Evolutionary conservation across 1,284 basidiomycete genomes (phyloP), one percentile per base, ranked within the genome.

Genomic region (Fomes fomentarius): DNA sequence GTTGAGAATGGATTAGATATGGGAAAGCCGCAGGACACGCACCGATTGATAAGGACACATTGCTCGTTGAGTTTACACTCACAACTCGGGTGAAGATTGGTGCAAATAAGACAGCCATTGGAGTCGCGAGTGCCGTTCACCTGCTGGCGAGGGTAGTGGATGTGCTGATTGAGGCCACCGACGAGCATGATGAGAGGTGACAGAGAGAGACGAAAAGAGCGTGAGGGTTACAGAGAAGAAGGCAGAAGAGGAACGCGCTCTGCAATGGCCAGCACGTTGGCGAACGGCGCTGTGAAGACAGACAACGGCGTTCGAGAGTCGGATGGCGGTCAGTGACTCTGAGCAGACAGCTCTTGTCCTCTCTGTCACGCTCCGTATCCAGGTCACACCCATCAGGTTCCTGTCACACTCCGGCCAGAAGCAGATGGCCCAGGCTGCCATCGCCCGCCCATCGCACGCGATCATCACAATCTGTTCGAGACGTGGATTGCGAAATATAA

Each of bases 41-140:
- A 87, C 89, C 79, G 79, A 65, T 75, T 79, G 57, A 83, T 83
- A 61, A 77, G 74, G 52, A 85, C 66, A 66, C 89, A 91, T 15
- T 74, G 71, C 70, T 89, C 70, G 65, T 76, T 73, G 12, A 77
- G 56, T 40, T 70, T 65, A 63, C 87, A 90, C 52, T 72, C 73
- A 69, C 88, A 89, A 37, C 63, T 60, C 0, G 81, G 76, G 4
- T 75, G 69, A 15, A 75, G 71, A 38, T 66, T 48, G 11, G 64
- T 57, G 58, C 75, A 77, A 19, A 57, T 43, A 49, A 68, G 53
- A 60, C 74, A 74, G 42, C 47, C 57, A 43, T 62, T 57, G 37
- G 58, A 17, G 35, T 50, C 60, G 39, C 54, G 56, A 53, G 53
- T 47, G 48, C 54, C 54, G 15, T 52, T 51, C 14, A 54, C 56